Base-by-base conservation (phyloP, 2,329 filamentous ascomycete species). In the Pseudopithomyces maydicus region DNA sequence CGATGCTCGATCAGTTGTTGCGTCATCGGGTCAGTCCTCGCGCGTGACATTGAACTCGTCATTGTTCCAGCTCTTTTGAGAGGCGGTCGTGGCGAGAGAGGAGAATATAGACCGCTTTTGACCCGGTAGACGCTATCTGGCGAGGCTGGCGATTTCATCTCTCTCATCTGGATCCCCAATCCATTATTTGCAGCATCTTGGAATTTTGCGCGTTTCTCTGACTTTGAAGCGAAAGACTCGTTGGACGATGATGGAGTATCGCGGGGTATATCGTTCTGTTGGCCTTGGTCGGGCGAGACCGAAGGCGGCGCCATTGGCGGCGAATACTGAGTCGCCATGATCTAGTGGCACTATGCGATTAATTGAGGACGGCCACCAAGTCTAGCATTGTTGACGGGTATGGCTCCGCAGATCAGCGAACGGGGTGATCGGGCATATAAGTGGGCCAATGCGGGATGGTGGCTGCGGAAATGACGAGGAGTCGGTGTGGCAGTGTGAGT, bases 1-100 rank as follows among this genome's bases (percentile, higher is more conserved):
- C 71, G 56, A 38, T 68, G 67, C 44, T 67, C 66, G 29, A 74
- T 74, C 17, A 74, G 64, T 19, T 65, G 62, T 47, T 74, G 64
- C 0, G 68, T 74, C 56, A 65, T 66, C 1, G 69, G 62, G 58
- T 74, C 70, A 4, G 65, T 70, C 45, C 68, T 63, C n/a, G 63
- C 29, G 41, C 66, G 69, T 1, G 65, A 64, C 11, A 68, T 50
- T 0, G 61, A 56, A 0, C 67, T 65, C n/a, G 57, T 60, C 29
- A 67, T 63, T 0, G 68, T 66, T 33, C 66, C 63, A 1, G 65
- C 64, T 32, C 66, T 65, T 23, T 61, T 47, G 0, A 66, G 63
- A 15, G 63, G 60, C 29, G 58, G 55, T 22, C 48, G 46, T 17
- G 54, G 50, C n/a, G 57, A 48, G n/a, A 63, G 23, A 6, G 66